Evolutionary conservation across 1,284 basidiomycete genomes (phyloP).

Genomic region (Cerioporus squamosus): DNA sequence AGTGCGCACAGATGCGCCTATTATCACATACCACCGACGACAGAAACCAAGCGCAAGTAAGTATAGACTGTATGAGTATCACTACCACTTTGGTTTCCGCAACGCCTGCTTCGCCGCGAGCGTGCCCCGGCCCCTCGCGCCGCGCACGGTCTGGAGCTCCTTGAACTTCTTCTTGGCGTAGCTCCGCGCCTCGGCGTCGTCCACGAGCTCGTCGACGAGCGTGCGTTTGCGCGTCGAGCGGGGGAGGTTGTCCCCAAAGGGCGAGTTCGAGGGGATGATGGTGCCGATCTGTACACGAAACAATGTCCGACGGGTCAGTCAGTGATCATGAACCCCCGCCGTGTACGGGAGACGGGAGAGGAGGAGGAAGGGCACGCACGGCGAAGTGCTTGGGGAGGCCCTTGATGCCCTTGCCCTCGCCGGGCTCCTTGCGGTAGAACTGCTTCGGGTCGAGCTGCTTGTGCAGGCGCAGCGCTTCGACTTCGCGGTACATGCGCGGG

Average conservation of each 20-base stretch:
- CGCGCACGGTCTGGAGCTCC: conserved; percentile 77
- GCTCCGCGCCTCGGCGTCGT: conserved; percentile 83
- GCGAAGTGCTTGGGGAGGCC: conserved; percentile 90
- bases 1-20: too few relatives aligned
- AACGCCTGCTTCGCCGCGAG: conserved; percentile 68
- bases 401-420: conserved; percentile 85
- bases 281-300: conserved; percentile 75
- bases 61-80: too few relatives aligned
- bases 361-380: conserved; percentile 48
- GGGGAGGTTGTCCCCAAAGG: conserved; percentile 79
- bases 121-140: conserved; percentile 77
- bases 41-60: background rate
- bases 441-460: conserved; percentile 96
- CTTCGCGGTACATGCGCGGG: conserved; percentile 87
- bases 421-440: conserved; percentile 87
- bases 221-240: conserved; percentile 75
- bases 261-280: conserved; percentile 76
- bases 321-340: too few relatives aligned
- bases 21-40: background rate
- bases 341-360: too few relatives aligned
- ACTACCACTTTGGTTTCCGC: conserved; percentile 73
- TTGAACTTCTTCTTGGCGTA: conserved; percentile 96
- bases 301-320: too few relatives aligned
- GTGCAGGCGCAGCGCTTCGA: conserved; percentile 89
- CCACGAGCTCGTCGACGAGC: conserved; percentile 88